phyloP scores from a whole-genome alignment of 441 rosid genomes.

The Melastoma candidum region DNA sequence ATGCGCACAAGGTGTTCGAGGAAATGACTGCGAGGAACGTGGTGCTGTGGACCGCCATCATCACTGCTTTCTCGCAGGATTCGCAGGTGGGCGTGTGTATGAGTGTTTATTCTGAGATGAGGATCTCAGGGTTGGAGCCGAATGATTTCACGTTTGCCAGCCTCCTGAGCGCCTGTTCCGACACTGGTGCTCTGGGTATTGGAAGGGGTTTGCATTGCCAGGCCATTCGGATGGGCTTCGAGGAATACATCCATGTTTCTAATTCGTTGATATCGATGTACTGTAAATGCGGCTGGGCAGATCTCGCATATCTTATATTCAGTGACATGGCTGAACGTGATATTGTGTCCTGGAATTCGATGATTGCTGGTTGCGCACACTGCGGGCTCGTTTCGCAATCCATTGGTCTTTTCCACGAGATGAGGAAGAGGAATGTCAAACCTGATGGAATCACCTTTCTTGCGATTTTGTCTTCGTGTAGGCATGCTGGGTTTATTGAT shows the following conservation, averaged over 20 bases:
- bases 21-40: conserved; percentile 77
- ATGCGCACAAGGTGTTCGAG: conserved; percentile 46
- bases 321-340: conserved; percentile 27
- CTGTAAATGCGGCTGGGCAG: conserved; percentile 50
- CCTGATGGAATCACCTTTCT: conserved; percentile 73
- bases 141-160: conserved; percentile 66
- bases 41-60: conserved; percentile 73
- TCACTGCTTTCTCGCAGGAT: conserved; percentile 68
- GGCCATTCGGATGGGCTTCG: conserved; percentile 42
- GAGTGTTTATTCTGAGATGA: conserved; percentile 48
- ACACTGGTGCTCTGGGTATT: conserved; percentile 47
- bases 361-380: conserved; percentile 75
- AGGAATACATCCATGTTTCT: conserved; percentile 35
- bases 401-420: conserved; percentile 47
- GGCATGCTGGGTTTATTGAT: conserved; percentile 62
- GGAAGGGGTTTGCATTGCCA: conserved; percentile 65
- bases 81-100: conserved; percentile 49
- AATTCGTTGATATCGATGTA: conserved; percentile 67
- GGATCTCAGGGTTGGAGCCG: conserved; percentile 34
- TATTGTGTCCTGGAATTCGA: conserved; percentile 68
- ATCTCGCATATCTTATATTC: conserved; percentile 34
- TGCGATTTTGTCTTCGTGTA: conserved; percentile 70
- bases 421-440: conserved; percentile 31
- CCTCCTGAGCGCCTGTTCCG: conserved; percentile 61
- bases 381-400: conserved; percentile 52